Evolutionary conservation across 1,139 yeast genomes (phyloP), one percentile per base, ranked within the genome.

Genomic region (Yamadazyma sp.): DNA sequence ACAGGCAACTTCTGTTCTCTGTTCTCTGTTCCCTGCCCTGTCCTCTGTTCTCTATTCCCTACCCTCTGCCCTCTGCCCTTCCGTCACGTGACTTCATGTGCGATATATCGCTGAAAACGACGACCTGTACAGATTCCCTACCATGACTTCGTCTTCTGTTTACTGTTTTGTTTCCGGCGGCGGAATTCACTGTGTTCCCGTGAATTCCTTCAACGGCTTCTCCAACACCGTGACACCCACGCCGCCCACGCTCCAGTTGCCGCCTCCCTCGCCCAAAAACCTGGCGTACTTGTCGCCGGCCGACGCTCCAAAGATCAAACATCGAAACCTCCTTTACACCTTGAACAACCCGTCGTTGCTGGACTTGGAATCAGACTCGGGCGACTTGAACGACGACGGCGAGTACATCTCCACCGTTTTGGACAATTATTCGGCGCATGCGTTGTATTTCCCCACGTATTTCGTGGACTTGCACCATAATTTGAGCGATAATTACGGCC

Each of bases 271-370:
- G 5, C 33, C 34, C 27, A 32, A 37, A 18, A 27, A 41, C 18
- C 25, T 11, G 16, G 2, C 27, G 12, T 4, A n/a, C 8, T 5
- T 17, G 5, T 10, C 31, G 22, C 37, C 34, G 16, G 22, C 40
- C 5, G 36, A 33, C 16, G 25, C 35, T 7, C 32, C 14, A 15
- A 66, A 64, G 44, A 52, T 66, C 31, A 61, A 59, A 41, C 64
- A 65, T 44, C 63, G 61, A 41, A 72, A 70, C 50, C 55, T 71
- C 14, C 51, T 72, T 31, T 72, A 71, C 50, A 56, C 66, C 37
- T 55, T 72, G 31, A 72, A 72, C 48, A 71, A 72, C 48, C 76
- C 77, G 5, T 65, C 73, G 6, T 51, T 64, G 27, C 66, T 73
- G 1, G 76, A 70, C 42, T 47, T 63, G 9, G 75, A 69, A 34